These are phyloP conservation scores for Aspergillus sergii DNA, from an alignment of 2,329 filamentous ascomycete species.

Conservation along the genomic window DNA sequence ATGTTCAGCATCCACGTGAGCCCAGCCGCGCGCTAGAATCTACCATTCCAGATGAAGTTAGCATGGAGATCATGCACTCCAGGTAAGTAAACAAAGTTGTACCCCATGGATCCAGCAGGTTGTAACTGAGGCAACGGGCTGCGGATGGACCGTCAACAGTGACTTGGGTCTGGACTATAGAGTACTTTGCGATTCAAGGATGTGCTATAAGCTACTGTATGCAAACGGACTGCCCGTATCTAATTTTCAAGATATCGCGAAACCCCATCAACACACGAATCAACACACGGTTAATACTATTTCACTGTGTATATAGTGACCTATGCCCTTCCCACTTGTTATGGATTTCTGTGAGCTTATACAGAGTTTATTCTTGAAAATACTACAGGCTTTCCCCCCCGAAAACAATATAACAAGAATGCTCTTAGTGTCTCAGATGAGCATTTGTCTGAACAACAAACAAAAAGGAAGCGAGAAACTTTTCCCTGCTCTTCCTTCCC, in stretches of 20 bases:
- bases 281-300: neutral
- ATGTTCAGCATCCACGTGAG: conserved; percentile 27
- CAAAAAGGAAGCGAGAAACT: neutral
- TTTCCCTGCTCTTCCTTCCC: neutral
- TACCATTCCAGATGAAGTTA: conserved; percentile 18
- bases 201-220: neutral
- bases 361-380: neutral
- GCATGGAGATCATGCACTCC: conserved; percentile 10
- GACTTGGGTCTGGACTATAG: neutral
- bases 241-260: neutral
- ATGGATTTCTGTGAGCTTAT: neutral
- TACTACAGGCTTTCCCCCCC: neutral
- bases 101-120: conserved; percentile 14
- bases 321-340: neutral
- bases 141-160: neutral
- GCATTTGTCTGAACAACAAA: neutral
- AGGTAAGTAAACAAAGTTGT: conserved; percentile 24
- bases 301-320: neutral
- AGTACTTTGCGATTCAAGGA: neutral
- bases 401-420: neutral
- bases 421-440: neutral
- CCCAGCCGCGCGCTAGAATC: conserved; percentile 28
- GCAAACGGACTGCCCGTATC: neutral
- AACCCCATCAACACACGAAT: neutral
- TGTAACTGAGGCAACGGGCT: conserved; percentile 27